Percentiles rank a stretch among this genome's conserved stretches.
phyloP scores from a whole-genome alignment of 805 yeast species.

The Monosporozyma siamensis region DNA sequence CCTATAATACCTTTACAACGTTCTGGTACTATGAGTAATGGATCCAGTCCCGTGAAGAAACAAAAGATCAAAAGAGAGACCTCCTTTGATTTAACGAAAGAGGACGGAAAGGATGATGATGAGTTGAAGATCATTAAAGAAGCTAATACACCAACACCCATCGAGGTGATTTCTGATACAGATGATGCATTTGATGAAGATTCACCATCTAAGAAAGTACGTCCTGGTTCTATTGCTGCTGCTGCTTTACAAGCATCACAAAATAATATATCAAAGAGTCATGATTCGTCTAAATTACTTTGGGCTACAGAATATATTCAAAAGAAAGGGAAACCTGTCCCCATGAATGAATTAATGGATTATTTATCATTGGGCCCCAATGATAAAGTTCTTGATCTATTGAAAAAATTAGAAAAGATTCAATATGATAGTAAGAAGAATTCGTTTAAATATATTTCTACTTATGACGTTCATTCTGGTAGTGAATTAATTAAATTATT shows the following conservation, averaged over 20 bases:
- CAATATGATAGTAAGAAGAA: constrained; percentile 50
- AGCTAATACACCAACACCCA: constrained; percentile 1
- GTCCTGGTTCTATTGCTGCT: constrained; percentile 28
- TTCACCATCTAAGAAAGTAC: constrained; percentile 24
- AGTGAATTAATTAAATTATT: constrained; percentile 68
- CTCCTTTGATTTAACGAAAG: neutral
- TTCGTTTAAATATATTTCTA: constrained; percentile 78
- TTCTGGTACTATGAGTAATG: constrained; percentile 1
- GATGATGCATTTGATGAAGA: constrained; percentile 12
- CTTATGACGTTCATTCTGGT: constrained; percentile 76
- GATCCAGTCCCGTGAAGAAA: constrained; percentile 13
- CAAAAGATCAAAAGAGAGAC: constrained; percentile 3
- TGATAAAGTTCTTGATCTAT: constrained; percentile 57
- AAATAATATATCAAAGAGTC: constrained; percentile 31
- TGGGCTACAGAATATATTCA: constrained; percentile 89
- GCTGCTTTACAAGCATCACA: constrained; percentile 26
- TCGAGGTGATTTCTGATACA: constrained; percentile 11
- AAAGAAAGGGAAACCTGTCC: constrained; percentile 55
- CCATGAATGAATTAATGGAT: constrained; percentile 53
- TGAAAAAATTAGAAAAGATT: constrained; percentile 71
- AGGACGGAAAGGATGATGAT: constrained; percentile 12
- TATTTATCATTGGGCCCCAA: constrained; percentile 51
- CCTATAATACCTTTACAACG: constrained; percentile 40
- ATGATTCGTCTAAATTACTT: constrained; percentile 76
- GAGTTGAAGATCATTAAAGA: constrained; percentile 9